phyloP scores from a whole-genome alignment of 345 rosid genomes.

The Pistacia integerrima region DNA sequence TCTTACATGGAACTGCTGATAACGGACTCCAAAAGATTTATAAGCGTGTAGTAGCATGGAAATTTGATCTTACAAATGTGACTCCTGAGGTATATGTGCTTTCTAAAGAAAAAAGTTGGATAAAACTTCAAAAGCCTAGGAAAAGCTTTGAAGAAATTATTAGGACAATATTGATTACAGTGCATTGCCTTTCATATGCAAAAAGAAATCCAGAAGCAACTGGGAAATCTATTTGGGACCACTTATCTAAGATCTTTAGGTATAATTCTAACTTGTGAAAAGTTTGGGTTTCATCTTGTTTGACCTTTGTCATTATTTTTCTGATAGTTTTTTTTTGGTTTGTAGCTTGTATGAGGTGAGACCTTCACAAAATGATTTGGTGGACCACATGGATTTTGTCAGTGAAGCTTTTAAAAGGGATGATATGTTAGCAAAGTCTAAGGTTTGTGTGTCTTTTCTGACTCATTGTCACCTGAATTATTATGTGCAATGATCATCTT shows the following conservation, averaged over 20 bases:
- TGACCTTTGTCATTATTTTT: background rate
- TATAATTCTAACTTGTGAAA: constrained; percentile 21
- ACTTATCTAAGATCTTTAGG: constrained; percentile 59
- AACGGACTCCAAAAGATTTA: constrained; percentile 56
- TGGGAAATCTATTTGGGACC: constrained; percentile 64
- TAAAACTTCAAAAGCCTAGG: constrained; percentile 76
- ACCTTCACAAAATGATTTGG: constrained; percentile 83
- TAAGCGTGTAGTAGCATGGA: constrained; percentile 74
- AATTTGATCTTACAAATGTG: constrained; percentile 54
- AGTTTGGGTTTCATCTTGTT: constrained; percentile 6
- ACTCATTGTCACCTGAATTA: constrained; percentile 10
- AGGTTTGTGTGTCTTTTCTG: constrained; percentile 47
- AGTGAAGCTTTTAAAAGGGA: constrained; percentile 66
- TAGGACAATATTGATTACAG: constrained; percentile 52
- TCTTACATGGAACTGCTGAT: constrained; percentile 62
- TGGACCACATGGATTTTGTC: constrained; percentile 60
- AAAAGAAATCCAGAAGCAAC: constrained; percentile 57
- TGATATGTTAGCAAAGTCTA: constrained; percentile 48
- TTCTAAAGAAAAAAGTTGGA: constrained; percentile 60
- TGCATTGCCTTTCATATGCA: constrained; percentile 61
- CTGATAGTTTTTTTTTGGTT: constrained; percentile 9
- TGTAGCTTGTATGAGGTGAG: constrained; percentile 63
- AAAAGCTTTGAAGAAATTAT: constrained; percentile 61
- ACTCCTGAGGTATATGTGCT: constrained; percentile 64
- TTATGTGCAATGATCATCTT: background rate